Base-by-base conservation (phyloP, 1,284 basidiomycete genomes). In the Tylopilus sp. region DNA sequence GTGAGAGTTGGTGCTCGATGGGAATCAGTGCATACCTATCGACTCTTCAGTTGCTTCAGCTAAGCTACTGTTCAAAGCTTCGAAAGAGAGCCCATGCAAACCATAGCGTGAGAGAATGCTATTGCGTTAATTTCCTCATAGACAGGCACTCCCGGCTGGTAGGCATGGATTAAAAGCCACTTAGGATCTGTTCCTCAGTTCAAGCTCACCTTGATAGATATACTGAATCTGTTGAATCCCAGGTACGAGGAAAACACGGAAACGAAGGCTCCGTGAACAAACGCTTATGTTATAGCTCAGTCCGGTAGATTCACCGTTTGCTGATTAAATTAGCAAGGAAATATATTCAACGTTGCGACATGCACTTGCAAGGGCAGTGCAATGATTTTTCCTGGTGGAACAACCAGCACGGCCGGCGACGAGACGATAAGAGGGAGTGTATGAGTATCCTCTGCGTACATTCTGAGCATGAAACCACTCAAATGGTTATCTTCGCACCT, bases 381-480 rank as follows among this genome's bases (percentile, higher is more conserved):
- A 51, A 74, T 75, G 26, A 86, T 65, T 55, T 81, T 80, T 40
- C 72, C 62, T 13, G 72, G 68, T 1, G 74, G 69, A 15, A 86
- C 72, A 4, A 79, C 63, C 3, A 78, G 72, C 2, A 84, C 60
- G n/a, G 78, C 79, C 44, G 79, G 79, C 6, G 82, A 77, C 1
- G 78, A 73, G 21, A 84, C 58, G 2, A 84, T 71, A 41, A 85
- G 57, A 16, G 68, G 61, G 12, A 70, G 57, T 0, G 66, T 63
- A 16, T 73, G 57, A 4, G 64, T 62, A 42, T 72, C 71, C 55
- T 62, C 55, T 55, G 45, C 9, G 39, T 16, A 39, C 30, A 39
- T 33, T 31, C 16, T 65, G 26, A 56, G 53, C 45, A 48, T 23
- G 40, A 25, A 33, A 30, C 26, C 19, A 26, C 18, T 30, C 43